These are phyloP conservation scores for Kwoniella sp. DNA, from an alignment of 768 basidiomycete species.

Conservation along the genomic window DNA sequence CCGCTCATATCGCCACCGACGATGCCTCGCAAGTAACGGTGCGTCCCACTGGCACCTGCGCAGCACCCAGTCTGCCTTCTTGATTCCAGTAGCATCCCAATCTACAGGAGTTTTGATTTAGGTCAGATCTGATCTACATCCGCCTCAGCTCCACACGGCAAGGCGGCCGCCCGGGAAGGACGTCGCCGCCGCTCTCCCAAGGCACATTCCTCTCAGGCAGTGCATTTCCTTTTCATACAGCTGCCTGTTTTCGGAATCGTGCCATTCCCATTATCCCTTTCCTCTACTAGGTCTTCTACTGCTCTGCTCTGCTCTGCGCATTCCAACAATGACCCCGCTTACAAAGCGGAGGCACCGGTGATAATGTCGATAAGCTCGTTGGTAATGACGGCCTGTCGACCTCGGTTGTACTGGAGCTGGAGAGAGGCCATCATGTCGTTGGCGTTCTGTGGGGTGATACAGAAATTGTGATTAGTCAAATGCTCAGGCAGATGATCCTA, in stretches of 20 bases:
- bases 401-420: constrained; percentile 96
- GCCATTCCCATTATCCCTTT: not conserved
- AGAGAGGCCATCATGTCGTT: constrained; percentile 84
- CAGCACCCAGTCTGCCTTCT: constrained; percentile 10
- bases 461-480: not conserved
- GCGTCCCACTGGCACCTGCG: too few relatives aligned
- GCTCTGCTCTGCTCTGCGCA: not conserved
- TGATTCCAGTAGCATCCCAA: constrained; percentile 26
- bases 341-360: constrained; percentile 52
- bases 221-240: not conserved
- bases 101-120: constrained; percentile 21
- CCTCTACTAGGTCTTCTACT: not conserved
- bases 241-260: not conserved
- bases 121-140: constrained; percentile 1
- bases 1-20: too few relatives aligned
- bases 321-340: constrained; percentile 19
- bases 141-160: not conserved
- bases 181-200: not conserved
- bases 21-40: too few relatives aligned
- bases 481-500: not conserved
- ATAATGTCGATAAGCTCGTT: constrained; percentile 56
- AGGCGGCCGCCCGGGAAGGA: not conserved
- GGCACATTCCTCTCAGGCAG: too few relatives aligned
- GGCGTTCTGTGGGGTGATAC: constrained; percentile 66
- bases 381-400: constrained; percentile 96